Evolutionary conservation across 768 basidiomycete species (phyloP), one percentile per base, ranked within the genome.

Genomic region (Boletus barrowsii): DNA sequence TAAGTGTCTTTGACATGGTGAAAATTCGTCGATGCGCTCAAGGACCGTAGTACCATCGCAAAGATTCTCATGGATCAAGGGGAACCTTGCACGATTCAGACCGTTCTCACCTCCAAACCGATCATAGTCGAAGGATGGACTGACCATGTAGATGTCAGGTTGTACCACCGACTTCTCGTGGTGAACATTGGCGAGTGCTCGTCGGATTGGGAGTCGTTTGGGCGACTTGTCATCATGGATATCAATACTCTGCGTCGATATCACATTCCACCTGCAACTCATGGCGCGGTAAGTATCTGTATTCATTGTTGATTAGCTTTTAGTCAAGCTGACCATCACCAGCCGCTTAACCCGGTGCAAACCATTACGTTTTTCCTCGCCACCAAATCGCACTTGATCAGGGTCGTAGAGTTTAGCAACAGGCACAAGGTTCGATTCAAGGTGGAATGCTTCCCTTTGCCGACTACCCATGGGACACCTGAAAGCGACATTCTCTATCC

Each of bases 381-480:
- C 36, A 60, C 45, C 3, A 42, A 42, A 40, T 55, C 50, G 4
- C 57, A 58, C 32, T 10, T 52, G 1, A 15, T 58, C n/a, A 60
- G 46, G 43, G 29, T 54, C 13, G 29, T 24, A 11, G 39, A 48
- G 29, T 39, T 11, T 10, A 17, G 18, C 8, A 3, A 18, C 17
- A n/a, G 30, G 5, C 40, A 24, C 20, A 39, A 14, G 22, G 35
- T 48, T 30, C 47, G 15, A 20, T 54, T 51, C 9, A 36, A 43
- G 50, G 1, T 58, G 43, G 57, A 55, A 42, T 58, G 53, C 42
- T 60, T 58, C 30, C 50, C 43, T 15, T 42, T 58, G 10, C 53
- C 53, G 5, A 13, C 9, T 11, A 11, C 32, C 20, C 20, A 26
- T 39, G 33, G 18, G 13, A 33, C 29, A 40, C 20, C 29, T 10